Evolutionary conservation across 2,329 filamentous ascomycete species (phyloP).

Genomic region (Blastomyces emzantsi): DNA sequence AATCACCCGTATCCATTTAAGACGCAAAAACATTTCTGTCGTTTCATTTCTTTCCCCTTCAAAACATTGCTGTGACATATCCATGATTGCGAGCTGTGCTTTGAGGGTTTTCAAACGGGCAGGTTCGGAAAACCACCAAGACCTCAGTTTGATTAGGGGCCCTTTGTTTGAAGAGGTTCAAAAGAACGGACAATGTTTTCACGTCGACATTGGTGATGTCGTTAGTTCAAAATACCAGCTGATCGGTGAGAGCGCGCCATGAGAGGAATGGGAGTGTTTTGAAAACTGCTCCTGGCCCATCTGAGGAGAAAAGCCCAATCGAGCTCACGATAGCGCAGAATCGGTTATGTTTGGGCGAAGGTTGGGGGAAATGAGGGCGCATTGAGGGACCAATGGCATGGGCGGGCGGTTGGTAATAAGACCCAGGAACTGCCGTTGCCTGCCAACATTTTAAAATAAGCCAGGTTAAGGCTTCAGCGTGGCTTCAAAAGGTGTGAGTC

Average conservation of each 20-base stretch:
- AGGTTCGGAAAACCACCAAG: too few species aligned
- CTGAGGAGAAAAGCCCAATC: slow-evolving; percentile 18
- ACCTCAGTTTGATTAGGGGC: too few species aligned
- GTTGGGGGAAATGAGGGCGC: neutral
- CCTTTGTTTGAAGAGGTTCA: too few species aligned
- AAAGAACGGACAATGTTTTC: too few species aligned
- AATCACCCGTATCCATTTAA: slow-evolving; percentile 14
- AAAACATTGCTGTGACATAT: slow-evolving; percentile 16
- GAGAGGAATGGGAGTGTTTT: slow-evolving; percentile 15
- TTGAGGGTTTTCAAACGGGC: slow-evolving; percentile 12
- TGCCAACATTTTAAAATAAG: neutral
- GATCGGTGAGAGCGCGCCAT: neutral
- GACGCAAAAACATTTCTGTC: slow-evolving; percentile 12
- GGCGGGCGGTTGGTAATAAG: too few species aligned
- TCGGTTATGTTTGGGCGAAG: neutral
- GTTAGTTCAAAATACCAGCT: too few species aligned
- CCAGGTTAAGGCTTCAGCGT: neutral
- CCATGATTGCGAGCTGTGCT: too few species aligned
- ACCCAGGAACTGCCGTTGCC: neutral
- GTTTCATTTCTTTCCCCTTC: slow-evolving; percentile 3
- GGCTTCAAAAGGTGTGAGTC: neutral
- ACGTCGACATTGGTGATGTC: too few species aligned
- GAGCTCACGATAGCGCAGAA: neutral
- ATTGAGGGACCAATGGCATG: too few species aligned
- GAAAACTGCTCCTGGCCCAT: slow-evolving; percentile 18